Base-by-base conservation (phyloP, 768 basidiomycete genomes). In the Tulasnella sp. region DNA sequence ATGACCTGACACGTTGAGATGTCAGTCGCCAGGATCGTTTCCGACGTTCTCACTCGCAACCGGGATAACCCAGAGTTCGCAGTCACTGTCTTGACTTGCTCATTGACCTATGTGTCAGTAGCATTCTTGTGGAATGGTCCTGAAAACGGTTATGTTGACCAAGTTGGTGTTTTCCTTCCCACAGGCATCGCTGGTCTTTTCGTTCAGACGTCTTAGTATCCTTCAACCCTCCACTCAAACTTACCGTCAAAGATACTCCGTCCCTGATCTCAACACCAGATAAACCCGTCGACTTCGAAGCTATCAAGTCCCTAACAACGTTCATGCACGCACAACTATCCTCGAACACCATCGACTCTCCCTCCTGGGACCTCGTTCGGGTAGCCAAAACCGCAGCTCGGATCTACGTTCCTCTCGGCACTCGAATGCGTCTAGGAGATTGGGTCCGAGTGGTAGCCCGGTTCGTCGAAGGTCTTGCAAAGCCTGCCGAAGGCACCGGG, bases 371-470 rank as follows among this genome's bases (percentile, higher is more conserved):
- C 82, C 87, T 93, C 46, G 88, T 95, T 58, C 90, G 94, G 72
- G 90, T 89, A 28, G 92, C 93, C 34, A 94, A 95, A 84, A 88
- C 94, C 72, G 93, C 94, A 4, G 89, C 93, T 24, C 87, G 93
- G 41, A 91, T 97, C 72, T 97, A 97, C 83, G 94, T 91, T 7
- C 96, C 96, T 2, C 87, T 96, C n/a, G 96, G 96, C 60, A 96
- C 96, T 20, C 88, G 86, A 18, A 95, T 97, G 93, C 90, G 89
- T 78, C 88, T 97, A 22, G 95, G 96, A 16, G 93, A 97, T 84
- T 91, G 94, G 84, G 93, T 96, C 40, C 90, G 95, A 31, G 88
- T 95, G 11, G 92, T 90, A 58, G 89, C 92, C 83, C 88, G 89
- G 64, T 97, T 96, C 84, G 88, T 94, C 22, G 94, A 95, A 82